These are phyloP conservation scores for Glycine tomentella DNA, from an alignment of 306 rosid species.

Conservation along the genomic window DNA sequence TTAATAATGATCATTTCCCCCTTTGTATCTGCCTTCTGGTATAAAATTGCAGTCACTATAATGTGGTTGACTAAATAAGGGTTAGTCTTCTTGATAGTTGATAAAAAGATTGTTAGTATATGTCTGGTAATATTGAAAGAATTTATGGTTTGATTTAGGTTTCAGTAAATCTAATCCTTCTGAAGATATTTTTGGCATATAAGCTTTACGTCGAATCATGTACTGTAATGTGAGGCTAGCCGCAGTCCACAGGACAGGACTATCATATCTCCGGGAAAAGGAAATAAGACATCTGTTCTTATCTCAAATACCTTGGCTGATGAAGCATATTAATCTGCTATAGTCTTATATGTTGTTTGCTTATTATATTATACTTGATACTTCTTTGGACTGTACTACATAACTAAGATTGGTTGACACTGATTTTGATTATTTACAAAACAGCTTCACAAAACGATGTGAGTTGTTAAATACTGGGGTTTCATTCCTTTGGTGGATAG, in stretches of 20 bases:
- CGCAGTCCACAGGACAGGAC: background rate
- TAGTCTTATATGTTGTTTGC: conserved; percentile 28
- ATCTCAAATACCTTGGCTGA: conserved; percentile 32
- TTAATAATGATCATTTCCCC: conserved; percentile 3
- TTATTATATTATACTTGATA: conserved; percentile 37
- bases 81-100: background rate
- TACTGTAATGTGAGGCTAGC: conserved; percentile 2
- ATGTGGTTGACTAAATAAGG: background rate
- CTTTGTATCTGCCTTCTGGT: background rate
- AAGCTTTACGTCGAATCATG: conserved; percentile 14
- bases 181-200: background rate
- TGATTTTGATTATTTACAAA: conserved; percentile 50
- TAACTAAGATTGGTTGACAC: conserved; percentile 41
- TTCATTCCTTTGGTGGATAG: conserved; percentile 94
- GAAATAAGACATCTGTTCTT: background rate
- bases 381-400: conserved; percentile 14
- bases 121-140: background rate
- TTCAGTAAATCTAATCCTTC: conserved; percentile 13
- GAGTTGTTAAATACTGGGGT: conserved; percentile 83
- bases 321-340: conserved; percentile 40
- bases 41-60: background rate
- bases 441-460: conserved; percentile 74
- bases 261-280: background rate
- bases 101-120: background rate
- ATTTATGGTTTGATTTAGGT: background rate